Evolutionary conservation across 768 basidiomycete genomes (phyloP), one percentile per base, ranked within the genome.

Genomic region (Roridomyces roridus): DNA sequence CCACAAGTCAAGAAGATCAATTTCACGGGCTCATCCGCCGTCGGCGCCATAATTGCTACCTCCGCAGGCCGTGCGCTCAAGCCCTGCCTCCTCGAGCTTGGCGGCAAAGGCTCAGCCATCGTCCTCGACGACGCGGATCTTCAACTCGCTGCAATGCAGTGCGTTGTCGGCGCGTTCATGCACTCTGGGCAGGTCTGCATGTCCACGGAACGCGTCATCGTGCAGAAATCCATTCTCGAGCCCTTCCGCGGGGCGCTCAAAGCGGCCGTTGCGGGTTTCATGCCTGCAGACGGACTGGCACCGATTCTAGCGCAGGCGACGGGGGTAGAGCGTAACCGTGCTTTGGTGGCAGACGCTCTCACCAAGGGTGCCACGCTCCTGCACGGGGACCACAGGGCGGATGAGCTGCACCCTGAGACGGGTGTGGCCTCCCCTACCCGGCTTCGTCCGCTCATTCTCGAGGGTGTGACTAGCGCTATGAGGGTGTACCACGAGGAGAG

Each of bases 181-280:
- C 88, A 88, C 65, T 80, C 85, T 37, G 87, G 89, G 21, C 88
- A 91, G 72, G 73, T 78, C 39, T 91, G 88, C 72, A 83, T 83
- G 66, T 86, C 86, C 23, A 85, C 88, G 20, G 85, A 87, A 41
- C 81, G 88, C 57, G 83, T 89, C 61, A 86, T 78, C 61, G 87
- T 91, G 14, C 87, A 89, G 62, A 79, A 77, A 57, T 67, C 67
- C 12, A 79, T 89, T 57, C 85, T 89, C 70, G 87, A 90, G 65
- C 69, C 80, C 57, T 89, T 90, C 77, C 61, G 61, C 44, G 67
- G 87, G 52, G 65, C 68, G 54, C 70, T 64, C 36, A 83, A 86
- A 70, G 72, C 70, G 1, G 74, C 70, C 42, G 75, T 81, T 70
- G 71, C 82, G 49, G 70, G 72, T 63, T 51, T 62, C 29, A 31